A percentile compares a stretch with the other conserved stretches of the same genome.
Conservation (phyloP, 208 protist genomes). For the Leishmania braziliensis region DNA sequence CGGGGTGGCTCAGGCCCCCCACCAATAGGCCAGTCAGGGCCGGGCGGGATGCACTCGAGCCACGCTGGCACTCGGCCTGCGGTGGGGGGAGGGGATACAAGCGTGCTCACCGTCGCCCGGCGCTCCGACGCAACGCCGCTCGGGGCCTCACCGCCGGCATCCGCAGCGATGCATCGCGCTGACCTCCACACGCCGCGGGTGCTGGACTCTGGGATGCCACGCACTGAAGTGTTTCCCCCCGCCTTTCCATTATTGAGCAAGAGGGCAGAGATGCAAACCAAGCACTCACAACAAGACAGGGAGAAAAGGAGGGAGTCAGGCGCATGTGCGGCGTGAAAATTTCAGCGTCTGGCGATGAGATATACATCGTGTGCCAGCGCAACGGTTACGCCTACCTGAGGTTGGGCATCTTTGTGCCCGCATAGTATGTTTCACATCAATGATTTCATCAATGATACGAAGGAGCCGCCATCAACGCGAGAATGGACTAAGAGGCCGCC, state of each 20-base stretch:
- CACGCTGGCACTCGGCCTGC: not conserved
- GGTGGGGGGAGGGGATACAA: not conserved
- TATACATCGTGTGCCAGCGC: not conserved
- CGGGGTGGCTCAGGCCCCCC: not conserved
- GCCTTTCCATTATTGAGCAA: not conserved
- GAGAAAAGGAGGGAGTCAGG: not conserved
- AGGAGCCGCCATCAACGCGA: not conserved
- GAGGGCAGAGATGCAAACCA: not conserved
- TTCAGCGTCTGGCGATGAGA: not conserved
- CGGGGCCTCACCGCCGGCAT: not conserved
- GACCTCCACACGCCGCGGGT: not conserved
- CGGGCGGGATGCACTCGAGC: not conserved
- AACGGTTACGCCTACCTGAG: not conserved
- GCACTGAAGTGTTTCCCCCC: not conserved
- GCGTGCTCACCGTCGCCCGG: not conserved
- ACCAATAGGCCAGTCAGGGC: not conserved
- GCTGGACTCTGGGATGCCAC: not conserved
- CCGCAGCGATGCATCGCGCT: not conserved
- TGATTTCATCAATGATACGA: not conserved
- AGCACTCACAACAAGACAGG: not conserved
- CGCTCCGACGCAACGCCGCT: not conserved
- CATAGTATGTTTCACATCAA: not conserved
- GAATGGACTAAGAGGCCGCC: not conserved
- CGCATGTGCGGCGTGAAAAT: not conserved
- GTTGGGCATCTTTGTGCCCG: not conserved